Conservation (phyloP, 106 monocot genomes). For the Dendrobium officinale region DNA sequence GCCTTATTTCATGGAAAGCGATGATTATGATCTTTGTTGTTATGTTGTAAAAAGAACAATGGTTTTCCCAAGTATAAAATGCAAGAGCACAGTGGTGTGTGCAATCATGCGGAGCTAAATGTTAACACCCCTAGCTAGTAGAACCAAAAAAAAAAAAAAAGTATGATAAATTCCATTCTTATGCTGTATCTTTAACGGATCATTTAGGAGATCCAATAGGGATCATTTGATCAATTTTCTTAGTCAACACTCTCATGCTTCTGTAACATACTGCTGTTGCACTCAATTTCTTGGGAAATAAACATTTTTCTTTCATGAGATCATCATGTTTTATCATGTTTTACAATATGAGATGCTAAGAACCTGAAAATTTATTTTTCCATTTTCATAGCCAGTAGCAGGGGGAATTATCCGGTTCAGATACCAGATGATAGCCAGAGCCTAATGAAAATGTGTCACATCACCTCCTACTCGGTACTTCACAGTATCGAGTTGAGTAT, state of each 20-base stretch:
- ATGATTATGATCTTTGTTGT: neutral
- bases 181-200: neutral
- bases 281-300: neutral
- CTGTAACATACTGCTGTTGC: neutral
- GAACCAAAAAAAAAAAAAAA: neutral
- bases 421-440: no score
- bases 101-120: neutral
- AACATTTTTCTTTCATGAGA: conserved; percentile 1
- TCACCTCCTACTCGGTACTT: no score
- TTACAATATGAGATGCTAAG: no score
- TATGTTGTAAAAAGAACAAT: neutral
- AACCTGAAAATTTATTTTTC: no score
- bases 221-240: neutral
- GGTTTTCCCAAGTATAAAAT: neutral
- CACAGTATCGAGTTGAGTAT: no score
- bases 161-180: neutral
- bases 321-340: no score
- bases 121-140: neutral
- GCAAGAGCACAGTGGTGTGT: neutral
- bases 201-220: neutral
- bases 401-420: no score
- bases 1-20: neutral
- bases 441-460: no score
- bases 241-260: neutral
- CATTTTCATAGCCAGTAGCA: no score